Conservation (phyloP, 768 basidiomycete genomes). For the Lentinula sp. region DNA sequence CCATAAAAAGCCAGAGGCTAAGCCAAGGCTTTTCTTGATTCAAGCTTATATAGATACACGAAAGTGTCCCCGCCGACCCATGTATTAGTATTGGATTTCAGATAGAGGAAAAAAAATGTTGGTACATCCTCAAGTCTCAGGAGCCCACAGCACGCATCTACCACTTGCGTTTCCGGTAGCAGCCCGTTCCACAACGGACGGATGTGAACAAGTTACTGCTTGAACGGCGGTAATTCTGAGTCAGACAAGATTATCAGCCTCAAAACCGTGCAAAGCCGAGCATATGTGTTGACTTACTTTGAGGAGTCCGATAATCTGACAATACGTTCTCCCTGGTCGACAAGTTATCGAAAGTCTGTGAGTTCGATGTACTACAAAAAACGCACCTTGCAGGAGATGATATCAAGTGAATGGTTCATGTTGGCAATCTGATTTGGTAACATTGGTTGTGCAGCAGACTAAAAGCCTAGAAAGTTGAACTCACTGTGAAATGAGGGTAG, state of each 20-base stretch:
- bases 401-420: conserved; percentile 73
- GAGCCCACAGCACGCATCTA: conserved; percentile 77
- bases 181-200: conserved; percentile 63
- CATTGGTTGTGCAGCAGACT: not conserved
- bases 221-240: conserved; percentile 73
- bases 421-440: conserved; percentile 51
- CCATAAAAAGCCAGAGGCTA: no score
- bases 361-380: not conserved
- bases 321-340: conserved; percentile 60
- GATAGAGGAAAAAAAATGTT: no score
- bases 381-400: conserved; percentile 61
- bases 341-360: not conserved
- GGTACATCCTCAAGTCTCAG: conserved; percentile 13
- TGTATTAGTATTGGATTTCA: no score
- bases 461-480: conserved; percentile 13
- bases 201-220: conserved; percentile 89
- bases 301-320: conserved; percentile 52
- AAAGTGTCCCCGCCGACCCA: no score
- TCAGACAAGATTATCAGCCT: not conserved
- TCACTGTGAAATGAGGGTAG: conserved; percentile 79
- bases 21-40: no score
- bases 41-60: no score
- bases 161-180: conserved; percentile 78
- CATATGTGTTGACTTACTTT: conserved; percentile 30
- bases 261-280: not conserved